phyloP scores from a whole-genome alignment of 164 flowering plant genomes.

The Malania oleifera region DNA sequence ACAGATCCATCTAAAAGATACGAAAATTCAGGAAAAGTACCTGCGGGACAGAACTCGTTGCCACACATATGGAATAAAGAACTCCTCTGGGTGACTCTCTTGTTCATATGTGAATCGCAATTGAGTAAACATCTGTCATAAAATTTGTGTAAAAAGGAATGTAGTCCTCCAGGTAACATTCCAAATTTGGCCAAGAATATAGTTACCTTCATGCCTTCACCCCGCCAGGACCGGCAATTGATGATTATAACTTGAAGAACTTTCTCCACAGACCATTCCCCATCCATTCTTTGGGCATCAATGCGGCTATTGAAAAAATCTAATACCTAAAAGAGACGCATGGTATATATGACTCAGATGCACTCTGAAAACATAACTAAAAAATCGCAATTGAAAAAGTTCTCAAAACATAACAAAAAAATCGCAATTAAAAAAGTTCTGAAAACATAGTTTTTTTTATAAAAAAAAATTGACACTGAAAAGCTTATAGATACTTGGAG shows the following conservation, averaged over 20 bases:
- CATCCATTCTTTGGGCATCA: conserved; percentile 73
- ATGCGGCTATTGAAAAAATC: conserved; percentile 92
- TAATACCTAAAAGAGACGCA: conserved; percentile 51
- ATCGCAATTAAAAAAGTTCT: no score
- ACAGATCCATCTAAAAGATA: not conserved
- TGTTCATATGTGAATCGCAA: conserved; percentile 90
- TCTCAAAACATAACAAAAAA: no score
- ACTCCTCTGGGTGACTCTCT: conserved; percentile 99
- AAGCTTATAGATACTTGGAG: not conserved
- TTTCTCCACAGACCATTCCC: conserved; percentile 93
- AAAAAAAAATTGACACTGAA: not conserved
- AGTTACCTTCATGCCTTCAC: conserved; percentile 93
- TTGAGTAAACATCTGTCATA: conserved; percentile 78
- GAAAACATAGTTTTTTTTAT: no score
- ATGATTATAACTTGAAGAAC: conserved; percentile 78
- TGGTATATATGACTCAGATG: not conserved
- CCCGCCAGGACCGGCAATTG: conserved; percentile 94
- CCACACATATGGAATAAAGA: conserved; percentile 97
- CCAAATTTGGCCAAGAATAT: not conserved
- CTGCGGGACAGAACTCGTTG: conserved; percentile 67
- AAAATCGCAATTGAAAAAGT: no score
- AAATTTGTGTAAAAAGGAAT: not conserved
- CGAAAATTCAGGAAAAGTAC: conserved; percentile 28
- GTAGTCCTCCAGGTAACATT: not conserved
- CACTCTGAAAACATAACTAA: no score